phyloP scores from a whole-genome alignment of 768 basidiomycete genomes.

The Lentinula sp. region DNA sequence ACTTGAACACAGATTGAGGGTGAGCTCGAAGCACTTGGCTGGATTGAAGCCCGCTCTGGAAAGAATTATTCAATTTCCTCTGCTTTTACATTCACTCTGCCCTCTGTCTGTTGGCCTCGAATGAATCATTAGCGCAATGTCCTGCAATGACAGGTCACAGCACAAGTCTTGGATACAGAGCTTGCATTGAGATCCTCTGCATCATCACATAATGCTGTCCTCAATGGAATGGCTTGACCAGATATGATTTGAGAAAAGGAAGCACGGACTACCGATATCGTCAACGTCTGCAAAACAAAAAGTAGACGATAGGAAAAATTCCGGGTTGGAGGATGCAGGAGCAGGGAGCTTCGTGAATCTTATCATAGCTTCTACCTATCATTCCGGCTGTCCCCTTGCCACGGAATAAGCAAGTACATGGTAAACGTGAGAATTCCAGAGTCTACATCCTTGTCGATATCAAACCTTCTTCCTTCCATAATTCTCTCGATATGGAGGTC shows the following conservation, averaged over 20 bases:
- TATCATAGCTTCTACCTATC: neutral
- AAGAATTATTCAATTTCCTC: constrained; percentile 29
- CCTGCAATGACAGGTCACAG: constrained; percentile 68
- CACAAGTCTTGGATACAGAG: constrained; percentile 66
- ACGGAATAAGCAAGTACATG: too few species aligned
- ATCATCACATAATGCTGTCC: constrained; percentile 30
- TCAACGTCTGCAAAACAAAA: constrained; percentile 50
- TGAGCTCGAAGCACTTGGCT: constrained; percentile 72
- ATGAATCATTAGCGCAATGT: constrained; percentile 42
- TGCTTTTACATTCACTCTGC: neutral
- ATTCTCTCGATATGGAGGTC: neutral
- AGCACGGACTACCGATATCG: constrained; percentile 24
- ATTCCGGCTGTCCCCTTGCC: too few species aligned
- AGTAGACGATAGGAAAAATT: constrained; percentile 54
- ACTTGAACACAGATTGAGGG: constrained; percentile 73
- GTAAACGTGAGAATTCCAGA: neutral
- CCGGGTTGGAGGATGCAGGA: constrained; percentile 35
- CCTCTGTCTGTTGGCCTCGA: constrained; percentile 53
- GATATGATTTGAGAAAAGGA: constrained; percentile 86
- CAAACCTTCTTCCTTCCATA: too few species aligned
- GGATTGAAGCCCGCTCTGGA: constrained; percentile 75
- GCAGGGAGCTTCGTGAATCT: neutral
- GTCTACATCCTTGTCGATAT: too few species aligned
- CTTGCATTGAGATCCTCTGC: constrained; percentile 42
- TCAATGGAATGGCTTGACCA: constrained; percentile 89